Evolutionary conservation across 2,329 filamentous ascomycete species (phyloP), one percentile per base, ranked within the genome.

Genomic region (Colletotrichum orbiculare): DNA sequence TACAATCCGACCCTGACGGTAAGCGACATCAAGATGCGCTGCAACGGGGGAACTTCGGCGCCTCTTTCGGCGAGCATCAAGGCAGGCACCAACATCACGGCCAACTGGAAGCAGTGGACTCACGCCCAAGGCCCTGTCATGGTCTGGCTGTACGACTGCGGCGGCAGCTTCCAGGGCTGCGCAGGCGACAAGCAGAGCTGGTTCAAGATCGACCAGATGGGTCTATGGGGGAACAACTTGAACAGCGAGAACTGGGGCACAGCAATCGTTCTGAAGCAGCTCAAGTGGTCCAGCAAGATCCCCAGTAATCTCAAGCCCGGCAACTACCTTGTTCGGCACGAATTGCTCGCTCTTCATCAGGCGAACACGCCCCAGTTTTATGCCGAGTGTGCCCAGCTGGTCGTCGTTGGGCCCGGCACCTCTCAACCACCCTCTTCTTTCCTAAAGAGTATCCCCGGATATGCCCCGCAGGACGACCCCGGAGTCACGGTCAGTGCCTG

Each of bases 131-230:
- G 85, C 1, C 85, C 85, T 13, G 83, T 88, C 45, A 84, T 87
- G 79, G 85, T 88, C 2, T 87, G 82, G 81, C 72, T 84, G 72
- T 84, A 83, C 77, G 72, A 79, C 72, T 78, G 78, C 61, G 72
- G 81, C 3, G 77, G 78, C 41, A 79, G 77, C 54, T 85, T 85
- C 73, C 74, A 73, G 11, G 73, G 77, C 41, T 87, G 84, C 71
- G 80, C 84, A 65, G 85, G 85, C 42, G 82, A 81, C 53, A 79
- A 81, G 37, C 79, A 81, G 69, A 78, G 78, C 57, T 88, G 85
- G 85, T 88, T 87, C 81, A 87, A 87, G 78, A 85, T 87, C 67
- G 83, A 85, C 69, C 79, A 87, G 71, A 78, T 79, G 72, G 85
- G 83, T 41, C 75, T 85, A 62, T 79, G 77, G 41, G 82, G 80